phyloP scores from a whole-genome alignment of 129 eudicot species.

The Smallanthus sonchifolius region DNA sequence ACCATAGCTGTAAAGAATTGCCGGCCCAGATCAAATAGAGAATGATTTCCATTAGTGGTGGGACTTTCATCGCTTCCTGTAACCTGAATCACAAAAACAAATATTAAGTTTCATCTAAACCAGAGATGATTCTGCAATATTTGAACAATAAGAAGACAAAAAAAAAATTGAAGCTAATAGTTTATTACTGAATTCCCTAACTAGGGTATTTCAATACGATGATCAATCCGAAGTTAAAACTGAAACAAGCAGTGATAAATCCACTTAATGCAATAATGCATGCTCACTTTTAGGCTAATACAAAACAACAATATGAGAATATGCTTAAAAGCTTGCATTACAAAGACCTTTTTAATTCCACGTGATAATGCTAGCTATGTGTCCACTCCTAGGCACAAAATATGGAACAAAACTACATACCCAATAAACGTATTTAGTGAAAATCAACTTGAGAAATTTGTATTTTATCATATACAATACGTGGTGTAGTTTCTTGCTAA shows the following conservation, averaged over 20 bases:
- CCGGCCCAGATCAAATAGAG: slow-evolving; percentile 45
- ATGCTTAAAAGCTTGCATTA: background rate
- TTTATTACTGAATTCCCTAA: background rate
- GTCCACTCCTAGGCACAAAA: background rate
- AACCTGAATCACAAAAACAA: slow-evolving; percentile 32
- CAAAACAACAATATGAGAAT: background rate
- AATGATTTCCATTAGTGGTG: slow-evolving; percentile 23
- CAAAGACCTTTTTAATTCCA: background rate
- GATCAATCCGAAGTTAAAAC: background rate
- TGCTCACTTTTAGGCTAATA: background rate
- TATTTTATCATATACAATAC: background rate
- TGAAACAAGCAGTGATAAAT: background rate
- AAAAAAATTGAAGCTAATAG: background rate
- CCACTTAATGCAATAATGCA: background rate
- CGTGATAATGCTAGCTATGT: background rate
- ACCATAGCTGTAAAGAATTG: slow-evolving; percentile 70
- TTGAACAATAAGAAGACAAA: background rate
- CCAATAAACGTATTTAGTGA: background rate
- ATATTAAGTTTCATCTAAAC: background rate
- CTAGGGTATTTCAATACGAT: background rate
- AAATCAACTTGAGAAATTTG: background rate
- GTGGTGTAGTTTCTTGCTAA: background rate
- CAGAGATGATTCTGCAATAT: background rate
- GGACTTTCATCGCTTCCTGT: slow-evolving; percentile 46
- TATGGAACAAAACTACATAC: background rate